phyloP scores from a whole-genome alignment of 345 rosid genomes.

The Arabidopsis arenosa region DNA sequence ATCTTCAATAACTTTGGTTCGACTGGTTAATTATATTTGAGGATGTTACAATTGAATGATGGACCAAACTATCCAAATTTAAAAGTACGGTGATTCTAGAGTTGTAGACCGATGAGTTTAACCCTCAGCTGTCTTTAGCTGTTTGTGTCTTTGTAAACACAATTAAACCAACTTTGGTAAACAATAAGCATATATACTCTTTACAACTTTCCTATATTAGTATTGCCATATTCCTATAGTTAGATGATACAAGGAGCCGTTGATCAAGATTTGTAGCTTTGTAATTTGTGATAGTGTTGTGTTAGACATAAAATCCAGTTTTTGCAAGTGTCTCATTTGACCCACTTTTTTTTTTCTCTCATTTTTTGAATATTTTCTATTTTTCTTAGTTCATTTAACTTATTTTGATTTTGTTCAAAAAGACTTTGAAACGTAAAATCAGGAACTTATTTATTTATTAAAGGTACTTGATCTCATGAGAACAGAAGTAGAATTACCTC shows the following conservation, averaged over 20 bases:
- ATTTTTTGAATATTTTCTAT: neutral
- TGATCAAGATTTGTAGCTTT: neutral
- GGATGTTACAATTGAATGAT: neutral
- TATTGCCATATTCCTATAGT: neutral
- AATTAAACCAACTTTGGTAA: constrained; percentile 4
- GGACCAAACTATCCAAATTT: neutral
- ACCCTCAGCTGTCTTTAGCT: constrained; percentile 4
- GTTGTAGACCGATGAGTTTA: constrained; percentile 14
- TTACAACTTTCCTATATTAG: neutral
- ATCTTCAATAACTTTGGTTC: constrained; percentile 4
- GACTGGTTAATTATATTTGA: neutral
- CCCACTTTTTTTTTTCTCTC: neutral
- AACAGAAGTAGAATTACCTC: neutral
- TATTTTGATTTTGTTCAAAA: neutral
- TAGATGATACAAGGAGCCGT: neutral
- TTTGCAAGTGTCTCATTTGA: neutral
- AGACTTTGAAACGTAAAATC: neutral
- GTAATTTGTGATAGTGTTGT: neutral
- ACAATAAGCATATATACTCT: neutral
- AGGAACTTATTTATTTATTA: neutral
- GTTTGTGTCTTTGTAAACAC: neutral
- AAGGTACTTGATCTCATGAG: neutral
- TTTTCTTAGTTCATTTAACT: neutral
- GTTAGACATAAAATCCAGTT: neutral
- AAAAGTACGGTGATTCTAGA: neutral